Evolutionary conservation across 2,329 filamentous ascomycete species (phyloP).

Genomic region (Cladorrhinum sp.): DNA sequence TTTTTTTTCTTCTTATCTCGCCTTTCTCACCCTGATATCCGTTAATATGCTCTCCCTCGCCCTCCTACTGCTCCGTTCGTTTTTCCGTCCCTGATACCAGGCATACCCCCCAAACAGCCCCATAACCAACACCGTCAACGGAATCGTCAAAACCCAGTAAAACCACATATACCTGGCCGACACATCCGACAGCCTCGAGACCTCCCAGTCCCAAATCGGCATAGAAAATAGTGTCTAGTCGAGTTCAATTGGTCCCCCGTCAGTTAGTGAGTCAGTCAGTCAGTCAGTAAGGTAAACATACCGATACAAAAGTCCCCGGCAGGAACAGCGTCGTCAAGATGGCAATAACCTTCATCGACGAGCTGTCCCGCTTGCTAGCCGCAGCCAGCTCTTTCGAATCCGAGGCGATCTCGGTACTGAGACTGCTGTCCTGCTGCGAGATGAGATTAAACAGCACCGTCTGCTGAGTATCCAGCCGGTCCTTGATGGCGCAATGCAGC

Average conservation of each 20-base stretch:
- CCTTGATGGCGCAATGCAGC: not conserved
- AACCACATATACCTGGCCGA: not conserved
- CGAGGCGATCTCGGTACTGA: not conserved
- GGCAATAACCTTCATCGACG: not conserved
- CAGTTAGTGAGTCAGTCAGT: too few relatives aligned
- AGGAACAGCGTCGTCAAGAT: not conserved
- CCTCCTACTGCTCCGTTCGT: not conserved
- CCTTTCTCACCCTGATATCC: too few relatives aligned
- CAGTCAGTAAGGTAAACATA: not conserved
- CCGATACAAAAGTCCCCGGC: not conserved
- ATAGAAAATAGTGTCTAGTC: not conserved
- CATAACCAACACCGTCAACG: not conserved
- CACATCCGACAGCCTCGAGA: not conserved
- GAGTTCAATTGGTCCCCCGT: too few relatives aligned
- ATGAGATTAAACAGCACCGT: not conserved
- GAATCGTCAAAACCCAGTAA: not conserved
- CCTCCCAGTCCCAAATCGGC: not conserved
- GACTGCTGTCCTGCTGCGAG: not conserved
- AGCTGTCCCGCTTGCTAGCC: not conserved
- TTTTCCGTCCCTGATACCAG: not conserved
- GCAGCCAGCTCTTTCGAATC: not conserved
- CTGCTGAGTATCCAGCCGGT: not conserved
- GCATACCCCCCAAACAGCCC: not conserved
- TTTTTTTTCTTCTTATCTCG: too few relatives aligned
- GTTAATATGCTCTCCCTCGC: not conserved